Percentiles rank a stretch among this genome's conserved stretches.
Evolutionary conservation across 805 yeast species (phyloP).

Genomic region (Candida krabiensis): DNA sequence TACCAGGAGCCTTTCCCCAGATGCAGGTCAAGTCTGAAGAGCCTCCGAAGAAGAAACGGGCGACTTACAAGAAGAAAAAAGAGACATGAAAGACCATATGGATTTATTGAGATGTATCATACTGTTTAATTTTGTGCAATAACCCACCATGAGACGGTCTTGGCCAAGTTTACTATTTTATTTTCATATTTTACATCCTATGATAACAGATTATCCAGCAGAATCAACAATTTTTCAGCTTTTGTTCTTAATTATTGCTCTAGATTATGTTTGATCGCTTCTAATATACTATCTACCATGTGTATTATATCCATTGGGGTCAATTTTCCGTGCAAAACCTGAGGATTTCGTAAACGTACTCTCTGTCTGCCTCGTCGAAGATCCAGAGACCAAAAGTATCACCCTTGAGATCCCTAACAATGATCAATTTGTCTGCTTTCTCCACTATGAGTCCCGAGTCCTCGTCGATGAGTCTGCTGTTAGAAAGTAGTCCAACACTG

Average conservation of each 20-base stretch:
- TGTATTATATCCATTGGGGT: neutral
- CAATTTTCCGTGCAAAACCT: slow-evolving; percentile 29
- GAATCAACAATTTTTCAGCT: too few species aligned
- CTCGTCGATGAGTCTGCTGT: slow-evolving; percentile 35
- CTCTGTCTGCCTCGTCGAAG: slow-evolving; percentile 66
- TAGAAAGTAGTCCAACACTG: slow-evolving; percentile 66
- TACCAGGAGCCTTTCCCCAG: slow-evolving; percentile 5
- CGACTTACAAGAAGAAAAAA: slow-evolving; percentile 27
- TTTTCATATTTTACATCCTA: neutral
- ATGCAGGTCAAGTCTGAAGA: slow-evolving; percentile 16
- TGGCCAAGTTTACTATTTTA: neutral
- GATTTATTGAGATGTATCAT: too few species aligned
- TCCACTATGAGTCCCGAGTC: slow-evolving; percentile 60
- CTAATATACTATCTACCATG: neutral
- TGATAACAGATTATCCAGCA: too few species aligned
- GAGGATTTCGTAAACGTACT: slow-evolving; percentile 48
- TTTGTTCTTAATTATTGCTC: neutral
- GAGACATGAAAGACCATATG: slow-evolving; percentile 5
- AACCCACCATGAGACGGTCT: neutral
- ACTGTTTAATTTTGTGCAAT: too few species aligned
- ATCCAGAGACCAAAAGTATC: slow-evolving; percentile 81
- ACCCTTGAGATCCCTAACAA: slow-evolving; percentile 64
- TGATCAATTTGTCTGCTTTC: slow-evolving; percentile 65
- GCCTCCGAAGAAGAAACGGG: slow-evolving; percentile 30
- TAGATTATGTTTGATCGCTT: neutral